Evolutionary conservation across 169 alveolate species (phyloP), one percentile per base, ranked within the genome.

Genomic region (Plasmodium vivax): DNA sequence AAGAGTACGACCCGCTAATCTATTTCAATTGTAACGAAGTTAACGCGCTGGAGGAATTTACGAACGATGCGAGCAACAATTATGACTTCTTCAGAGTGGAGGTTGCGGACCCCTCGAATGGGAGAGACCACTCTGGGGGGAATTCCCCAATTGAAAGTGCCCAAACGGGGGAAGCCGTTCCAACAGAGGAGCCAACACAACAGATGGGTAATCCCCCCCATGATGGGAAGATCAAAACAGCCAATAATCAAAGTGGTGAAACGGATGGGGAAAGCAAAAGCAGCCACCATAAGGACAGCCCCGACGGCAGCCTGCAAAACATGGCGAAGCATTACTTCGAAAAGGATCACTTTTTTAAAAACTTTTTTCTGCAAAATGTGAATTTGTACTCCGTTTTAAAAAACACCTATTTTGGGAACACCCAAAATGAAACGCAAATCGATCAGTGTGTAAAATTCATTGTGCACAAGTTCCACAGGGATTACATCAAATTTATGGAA

Each of bases 311-410:
- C 34, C 45, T 10, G 36, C 34, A 75, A 36, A 75, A 36, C 12
- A 75, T 88, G 71, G 27, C 62, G 45, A 88, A 79, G 34, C 94
- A 88, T 80, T 88, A 88, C 47, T 88, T 79, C 54, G 83, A 71
- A 16, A 56, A 88, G 2, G 38, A 68, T 34, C 58, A 88, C 38
- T 34, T 36, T 56, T 88, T 88, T 36, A 36, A 80, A 88, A 79
- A 73, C 41, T 2, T 88, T 23, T 88, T 88, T 41, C 82, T 80
- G n/a, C 90, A 56, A 23, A 88, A 88, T 77, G 7, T 88, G 36
- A 79, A 88, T 77, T 88, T 88, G 9, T 88, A 88, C 43, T 88
- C 94, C 3, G 45, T 88, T 23, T 12, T 80, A 34, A 77, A 88
- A 32, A 79, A 88, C 47, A 88, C 84, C 0, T 88, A 88, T n/a